Conservation (phyloP, 2,329 filamentous ascomycete genomes). For the Truncatella angustata region DNA sequence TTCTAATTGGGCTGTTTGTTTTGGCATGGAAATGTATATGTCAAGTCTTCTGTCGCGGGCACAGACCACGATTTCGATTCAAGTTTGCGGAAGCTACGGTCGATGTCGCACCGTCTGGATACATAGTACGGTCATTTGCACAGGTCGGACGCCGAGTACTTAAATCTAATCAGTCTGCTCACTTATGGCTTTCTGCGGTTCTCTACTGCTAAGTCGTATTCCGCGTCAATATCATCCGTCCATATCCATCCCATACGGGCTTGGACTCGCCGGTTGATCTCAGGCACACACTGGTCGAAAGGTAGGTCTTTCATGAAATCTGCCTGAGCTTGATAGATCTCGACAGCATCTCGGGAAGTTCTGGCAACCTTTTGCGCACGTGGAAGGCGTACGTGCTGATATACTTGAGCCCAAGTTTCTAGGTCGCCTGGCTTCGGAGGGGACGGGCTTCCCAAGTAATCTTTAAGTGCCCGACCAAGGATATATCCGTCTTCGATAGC, state of each 20-base stretch:
- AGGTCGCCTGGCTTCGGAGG: background rate
- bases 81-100: no score
- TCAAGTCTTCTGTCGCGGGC: no score
- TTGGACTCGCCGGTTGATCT: slow-evolving; percentile 25
- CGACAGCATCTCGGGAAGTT: slow-evolving; percentile 27
- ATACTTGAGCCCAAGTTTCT: slow-evolving; percentile 20
- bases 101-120: no score
- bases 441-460: background rate
- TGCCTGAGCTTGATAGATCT: slow-evolving; percentile 33
- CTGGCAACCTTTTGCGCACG: slow-evolving; percentile 30
- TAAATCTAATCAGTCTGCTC: no score
- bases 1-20: no score
- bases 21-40: no score
- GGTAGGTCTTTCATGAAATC: slow-evolving; percentile 29
- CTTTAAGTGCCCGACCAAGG: slow-evolving; percentile 25
- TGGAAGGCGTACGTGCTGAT: slow-evolving; percentile 31
- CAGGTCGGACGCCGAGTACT: no score
- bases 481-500: slow-evolving; percentile 37
- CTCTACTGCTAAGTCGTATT: slow-evolving; percentile 13
- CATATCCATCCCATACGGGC: slow-evolving; percentile 31
- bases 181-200: background rate
- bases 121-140: no score
- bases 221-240: slow-evolving; percentile 28
- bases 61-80: no score
- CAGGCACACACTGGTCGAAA: slow-evolving; percentile 33